Conservation (phyloP, 306 rosid genomes). For the Erythrophleum fordii region DNA sequence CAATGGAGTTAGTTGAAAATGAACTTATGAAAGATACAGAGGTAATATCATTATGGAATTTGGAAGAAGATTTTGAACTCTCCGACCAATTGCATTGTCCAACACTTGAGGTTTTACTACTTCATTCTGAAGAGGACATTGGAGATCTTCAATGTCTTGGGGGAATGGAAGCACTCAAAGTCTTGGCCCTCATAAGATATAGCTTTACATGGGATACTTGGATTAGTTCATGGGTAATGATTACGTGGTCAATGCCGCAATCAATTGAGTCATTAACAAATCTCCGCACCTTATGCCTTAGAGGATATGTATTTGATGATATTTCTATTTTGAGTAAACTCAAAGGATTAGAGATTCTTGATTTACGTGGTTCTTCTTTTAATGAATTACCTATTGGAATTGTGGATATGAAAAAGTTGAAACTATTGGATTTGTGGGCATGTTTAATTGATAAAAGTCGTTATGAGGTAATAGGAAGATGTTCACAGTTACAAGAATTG, state of each 20-base stretch:
- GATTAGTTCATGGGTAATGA: too few species aligned
- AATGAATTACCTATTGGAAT: not conserved
- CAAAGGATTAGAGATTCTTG: not conserved
- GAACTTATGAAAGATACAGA: not conserved
- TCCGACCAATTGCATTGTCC: not conserved
- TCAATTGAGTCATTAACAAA: not conserved
- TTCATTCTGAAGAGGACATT: not conserved
- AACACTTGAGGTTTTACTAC: not conserved
- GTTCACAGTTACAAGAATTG: not conserved
- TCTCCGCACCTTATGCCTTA: not conserved
- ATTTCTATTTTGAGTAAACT: not conserved
- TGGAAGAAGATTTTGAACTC: not conserved
- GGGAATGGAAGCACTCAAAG: not conserved
- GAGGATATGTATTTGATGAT: not conserved
- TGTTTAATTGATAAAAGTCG: not conserved
- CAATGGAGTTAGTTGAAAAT: not conserved
- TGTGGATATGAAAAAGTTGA: not conserved
- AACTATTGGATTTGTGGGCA: not conserved
- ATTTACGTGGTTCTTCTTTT: not conserved
- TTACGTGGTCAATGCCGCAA: not conserved
- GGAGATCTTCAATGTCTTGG: not conserved
- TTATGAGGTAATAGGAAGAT: slow-evolving; percentile 1
- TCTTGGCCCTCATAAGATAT: not conserved
- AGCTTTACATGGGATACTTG: too few species aligned
- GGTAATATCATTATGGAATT: not conserved